Base-by-base conservation (phyloP, 2,329 filamentous ascomycete genomes). In the Beauveria brongniartii region DNA sequence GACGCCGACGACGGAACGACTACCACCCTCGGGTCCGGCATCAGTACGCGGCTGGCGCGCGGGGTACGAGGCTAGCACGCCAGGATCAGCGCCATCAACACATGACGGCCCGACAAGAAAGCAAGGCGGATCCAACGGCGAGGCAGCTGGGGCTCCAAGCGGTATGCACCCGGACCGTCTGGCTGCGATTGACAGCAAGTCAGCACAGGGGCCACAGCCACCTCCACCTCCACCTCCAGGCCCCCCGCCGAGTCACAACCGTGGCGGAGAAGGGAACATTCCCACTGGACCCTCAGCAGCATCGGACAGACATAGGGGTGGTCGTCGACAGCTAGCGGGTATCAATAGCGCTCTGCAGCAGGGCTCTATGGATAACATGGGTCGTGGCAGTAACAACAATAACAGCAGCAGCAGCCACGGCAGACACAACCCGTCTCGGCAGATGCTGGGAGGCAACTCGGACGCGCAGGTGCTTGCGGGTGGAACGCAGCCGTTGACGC, bases 261-360 rank as follows among this genome's bases (percentile, higher is more conserved):
- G 67, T 44, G 63, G 66, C 43, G 69, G 62, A 22, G 73, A 74
- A 3, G 55, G 62, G 3, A 66, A 64, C 20, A 71, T 73, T 5
- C 73, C 72, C 1, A 74, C 76, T 7, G 73, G 72, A 0, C 73
- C 73, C 16, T 67, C 74, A 10, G 72, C 73, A 28, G 65, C 68
- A 9, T 69, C 69, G 22, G 76, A 79, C 30, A 72, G 77, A 34
- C 62, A 30, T 72, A 68, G 64, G 65, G 77, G 80, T 34, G 75
- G 78, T 20, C 74, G 78, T 62, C 76, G 83, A 61, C 82, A 86
- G 65, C 73, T 87, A 34, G 79, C 80, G 14, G 80, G 81, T 51
- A 86, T 88, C 62, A 84, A 86, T 65, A 84, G 73, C 63, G 82
- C 79, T 55, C 75, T 86, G 4, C 79, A 82, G 64, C 79, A 79